These are phyloP conservation scores for Phlegmacium glaucopus DNA, from an alignment of 768 basidiomycete species.

Conservation along the genomic window DNA sequence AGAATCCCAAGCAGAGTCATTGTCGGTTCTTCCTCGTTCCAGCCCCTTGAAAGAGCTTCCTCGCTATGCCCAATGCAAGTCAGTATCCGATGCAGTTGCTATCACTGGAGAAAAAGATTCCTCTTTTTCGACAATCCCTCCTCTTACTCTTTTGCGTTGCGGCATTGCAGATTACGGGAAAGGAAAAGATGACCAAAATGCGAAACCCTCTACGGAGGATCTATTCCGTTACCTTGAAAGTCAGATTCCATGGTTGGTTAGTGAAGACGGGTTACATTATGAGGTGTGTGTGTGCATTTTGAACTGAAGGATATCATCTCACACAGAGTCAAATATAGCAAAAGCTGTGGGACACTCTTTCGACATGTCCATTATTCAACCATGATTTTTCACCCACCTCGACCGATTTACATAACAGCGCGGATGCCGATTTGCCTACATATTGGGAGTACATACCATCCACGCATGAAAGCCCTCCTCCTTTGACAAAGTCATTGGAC, in stretches of 20 bases:
- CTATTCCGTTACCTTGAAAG: slow-evolving; percentile 56
- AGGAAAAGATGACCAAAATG: slow-evolving; percentile 30
- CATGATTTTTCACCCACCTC: slow-evolving; percentile 23
- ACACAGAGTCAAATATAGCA: slow-evolving; percentile 19
- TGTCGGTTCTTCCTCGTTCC: slow-evolving; percentile 54
- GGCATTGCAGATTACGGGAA: slow-evolving; percentile 48
- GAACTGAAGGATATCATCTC: background rate
- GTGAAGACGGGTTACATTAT: slow-evolving; percentile 46
- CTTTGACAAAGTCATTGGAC: slow-evolving; percentile 34
- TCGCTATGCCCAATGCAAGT: slow-evolving; percentile 40
- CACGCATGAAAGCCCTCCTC: slow-evolving; percentile 30
- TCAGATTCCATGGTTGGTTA: slow-evolving; percentile 54
- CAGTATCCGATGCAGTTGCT: slow-evolving; percentile 41
- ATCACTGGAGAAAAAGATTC: slow-evolving; percentile 24
- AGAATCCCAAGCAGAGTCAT: slow-evolving; percentile 50
- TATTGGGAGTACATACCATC: slow-evolving; percentile 41
- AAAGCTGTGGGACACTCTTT: slow-evolving; percentile 65
- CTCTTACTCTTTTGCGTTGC: slow-evolving; percentile 60
- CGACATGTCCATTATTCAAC: slow-evolving; percentile 48
- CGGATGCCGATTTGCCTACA: slow-evolving; percentile 11
- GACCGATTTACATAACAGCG: slow-evolving; percentile 15
- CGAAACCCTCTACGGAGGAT: slow-evolving; percentile 51
- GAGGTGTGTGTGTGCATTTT: slow-evolving; percentile 40
- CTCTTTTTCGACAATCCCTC: slow-evolving; percentile 36
- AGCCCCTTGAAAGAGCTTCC: slow-evolving; percentile 46